phyloP scores from a whole-genome alignment of 495 filamentous ascomycete species.

The Aspergillus affinis region DNA sequence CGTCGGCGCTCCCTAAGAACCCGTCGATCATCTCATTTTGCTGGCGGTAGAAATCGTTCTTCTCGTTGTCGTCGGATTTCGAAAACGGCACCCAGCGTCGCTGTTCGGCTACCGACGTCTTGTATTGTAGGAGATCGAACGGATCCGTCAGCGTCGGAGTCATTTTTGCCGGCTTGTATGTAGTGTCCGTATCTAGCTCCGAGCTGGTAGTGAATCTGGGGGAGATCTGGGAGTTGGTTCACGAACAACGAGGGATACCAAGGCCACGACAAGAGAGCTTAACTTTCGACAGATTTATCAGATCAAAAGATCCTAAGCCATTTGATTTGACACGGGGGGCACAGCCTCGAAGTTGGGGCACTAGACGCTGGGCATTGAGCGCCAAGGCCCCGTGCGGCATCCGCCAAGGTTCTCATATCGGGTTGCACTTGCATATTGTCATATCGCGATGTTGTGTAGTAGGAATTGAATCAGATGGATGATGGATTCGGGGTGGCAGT shows the following conservation, averaged over 20 bases:
- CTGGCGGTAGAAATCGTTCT: slow-evolving; percentile 45
- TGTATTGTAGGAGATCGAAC: slow-evolving; percentile 19
- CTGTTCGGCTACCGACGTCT: slow-evolving; percentile 10
- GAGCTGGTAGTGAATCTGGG: not conserved
- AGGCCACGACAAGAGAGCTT: not conserved
- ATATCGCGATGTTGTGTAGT: too few relatives aligned
- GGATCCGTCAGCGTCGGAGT: slow-evolving; percentile 10
- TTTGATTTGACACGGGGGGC: not conserved
- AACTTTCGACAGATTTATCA: not conserved
- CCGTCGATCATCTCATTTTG: slow-evolving; percentile 57
- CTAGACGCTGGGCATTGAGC: not conserved
- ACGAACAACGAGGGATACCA: not conserved
- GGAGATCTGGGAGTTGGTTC: not conserved
- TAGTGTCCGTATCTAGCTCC: not conserved
- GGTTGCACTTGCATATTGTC: too few relatives aligned
- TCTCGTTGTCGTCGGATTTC: slow-evolving; percentile 7
- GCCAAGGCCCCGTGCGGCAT: not conserved
- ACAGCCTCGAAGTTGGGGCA: not conserved
- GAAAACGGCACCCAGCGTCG: slow-evolving; percentile 9
- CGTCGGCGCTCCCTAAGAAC: slow-evolving; percentile 52
- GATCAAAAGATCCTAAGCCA: not conserved
- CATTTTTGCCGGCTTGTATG: not conserved
- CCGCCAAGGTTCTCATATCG: not conserved
- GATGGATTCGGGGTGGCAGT: too few relatives aligned
- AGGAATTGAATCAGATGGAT: too few relatives aligned